These are phyloP conservation scores for Pezicula rhizophila DNA, from an alignment of 2,329 filamentous ascomycete species.

Conservation along the genomic window DNA sequence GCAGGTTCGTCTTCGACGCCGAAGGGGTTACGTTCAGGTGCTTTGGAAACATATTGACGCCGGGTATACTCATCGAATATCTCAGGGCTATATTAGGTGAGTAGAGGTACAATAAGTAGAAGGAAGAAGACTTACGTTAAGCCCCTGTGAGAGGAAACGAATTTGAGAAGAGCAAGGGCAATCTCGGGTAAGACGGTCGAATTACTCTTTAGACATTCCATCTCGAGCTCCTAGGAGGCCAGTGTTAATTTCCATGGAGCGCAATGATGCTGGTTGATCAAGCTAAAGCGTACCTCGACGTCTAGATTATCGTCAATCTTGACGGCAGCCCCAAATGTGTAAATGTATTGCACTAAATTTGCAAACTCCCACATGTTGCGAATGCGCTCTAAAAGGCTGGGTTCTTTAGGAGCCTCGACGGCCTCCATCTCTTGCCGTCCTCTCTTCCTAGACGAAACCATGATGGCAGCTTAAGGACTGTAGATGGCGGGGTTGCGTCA, in stretches of 20 bases:
- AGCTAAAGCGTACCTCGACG: conserved; percentile 64
- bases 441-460: conserved; percentile 44
- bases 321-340: conserved; percentile 79
- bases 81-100: conserved; percentile 54
- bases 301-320: conserved; percentile 87
- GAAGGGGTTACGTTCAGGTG: conserved; percentile 76
- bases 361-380: conserved; percentile 96
- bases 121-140: conserved; percentile 63
- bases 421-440: conserved; percentile 37
- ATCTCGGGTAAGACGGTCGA: conserved; percentile 74
- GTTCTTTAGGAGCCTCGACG: conserved; percentile 24
- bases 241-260: conserved; percentile 5
- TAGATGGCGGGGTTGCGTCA: not conserved
- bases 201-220: conserved; percentile 75
- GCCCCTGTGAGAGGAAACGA: conserved; percentile 87
- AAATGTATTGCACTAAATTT: conserved; percentile 88
- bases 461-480: conserved; percentile 18
- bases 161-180: conserved; percentile 82
- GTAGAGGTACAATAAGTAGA: conserved; percentile 1
- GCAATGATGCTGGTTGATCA: not conserved
- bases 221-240: conserved; percentile 70
- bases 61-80: conserved; percentile 92
- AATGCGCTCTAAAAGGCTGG: conserved; percentile 54
- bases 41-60: conserved; percentile 80
- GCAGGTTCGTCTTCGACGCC: conserved; percentile 67